Percentiles rank a stretch among this genome's conserved stretches.
Evolutionary conservation across 2,329 filamentous ascomycete species (phyloP).

Genomic region (Capronia americana): DNA sequence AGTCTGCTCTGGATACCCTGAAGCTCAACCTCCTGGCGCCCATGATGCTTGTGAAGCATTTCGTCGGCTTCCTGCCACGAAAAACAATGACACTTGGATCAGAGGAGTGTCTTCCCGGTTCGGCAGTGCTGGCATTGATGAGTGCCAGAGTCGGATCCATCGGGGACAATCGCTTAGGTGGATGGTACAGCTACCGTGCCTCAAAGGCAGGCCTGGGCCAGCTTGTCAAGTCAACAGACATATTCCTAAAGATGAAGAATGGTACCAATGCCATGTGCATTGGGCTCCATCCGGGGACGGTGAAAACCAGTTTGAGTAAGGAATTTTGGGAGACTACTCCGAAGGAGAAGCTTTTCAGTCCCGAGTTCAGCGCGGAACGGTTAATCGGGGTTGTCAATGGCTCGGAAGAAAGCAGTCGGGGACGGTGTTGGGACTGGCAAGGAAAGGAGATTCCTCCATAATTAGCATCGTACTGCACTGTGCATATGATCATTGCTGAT

Average conservation of each 20-base stretch:
- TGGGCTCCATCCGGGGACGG: slow-evolving; percentile 79
- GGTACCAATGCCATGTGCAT: slow-evolving; percentile 71
- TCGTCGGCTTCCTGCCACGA: slow-evolving; percentile 70
- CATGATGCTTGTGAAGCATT: slow-evolving; percentile 78
- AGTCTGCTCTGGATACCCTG: slow-evolving; percentile 70
- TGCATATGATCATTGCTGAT: slow-evolving; percentile 8
- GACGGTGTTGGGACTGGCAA: slow-evolving; percentile 40
- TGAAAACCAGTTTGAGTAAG: slow-evolving; percentile 74
- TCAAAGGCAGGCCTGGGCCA: slow-evolving; percentile 78
- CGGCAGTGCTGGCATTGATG: slow-evolving; percentile 74
- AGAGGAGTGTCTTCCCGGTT: slow-evolving; percentile 35
- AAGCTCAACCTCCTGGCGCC: slow-evolving; percentile 76
- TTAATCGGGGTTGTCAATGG: slow-evolving; percentile 65
- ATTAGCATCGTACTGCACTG: slow-evolving; percentile 3
- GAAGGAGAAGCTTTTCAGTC: slow-evolving; percentile 68
- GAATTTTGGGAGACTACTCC: slow-evolving; percentile 73
- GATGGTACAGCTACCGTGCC: slow-evolving; percentile 82
- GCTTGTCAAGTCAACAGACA: slow-evolving; percentile 73
- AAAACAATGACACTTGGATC: slow-evolving; percentile 55
- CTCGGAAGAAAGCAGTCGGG: slow-evolving; percentile 60
- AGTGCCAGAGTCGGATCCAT: slow-evolving; percentile 79
- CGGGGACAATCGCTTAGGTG: slow-evolving; percentile 73
- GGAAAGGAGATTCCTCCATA: slow-evolving; percentile 37
- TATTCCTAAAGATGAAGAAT: slow-evolving; percentile 64
- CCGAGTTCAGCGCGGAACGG: slow-evolving; percentile 69